Evolutionary conservation across 352 stramenopile genomes (phyloP).

Genomic region (Globisporangium heterothallicum): DNA sequence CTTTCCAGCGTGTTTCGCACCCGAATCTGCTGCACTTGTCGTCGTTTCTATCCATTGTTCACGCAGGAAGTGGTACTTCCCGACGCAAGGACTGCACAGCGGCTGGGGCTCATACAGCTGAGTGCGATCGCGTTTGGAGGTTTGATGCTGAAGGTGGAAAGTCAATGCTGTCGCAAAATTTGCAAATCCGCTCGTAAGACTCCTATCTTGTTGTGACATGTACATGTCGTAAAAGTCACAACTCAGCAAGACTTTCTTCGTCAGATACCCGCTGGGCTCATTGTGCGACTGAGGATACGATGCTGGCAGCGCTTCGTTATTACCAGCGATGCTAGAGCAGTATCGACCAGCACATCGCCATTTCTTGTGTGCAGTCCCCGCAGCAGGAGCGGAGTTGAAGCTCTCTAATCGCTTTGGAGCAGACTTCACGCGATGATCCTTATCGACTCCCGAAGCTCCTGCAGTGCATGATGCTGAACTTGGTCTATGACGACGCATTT

Average conservation of each 20-base stretch:
- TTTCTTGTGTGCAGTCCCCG: constrained; percentile 26
- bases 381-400: neutral
- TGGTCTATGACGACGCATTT: constrained; percentile 16
- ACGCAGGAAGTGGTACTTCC: constrained; percentile 36
- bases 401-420: constrained; percentile 33
- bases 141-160: constrained; percentile 54
- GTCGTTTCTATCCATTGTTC: constrained; percentile 29
- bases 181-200: constrained; percentile 32
- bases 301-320: constrained; percentile 9
- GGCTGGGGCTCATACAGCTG: constrained; percentile 56
- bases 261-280: constrained; percentile 41
- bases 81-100: constrained; percentile 39
- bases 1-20: neutral
- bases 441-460: neutral
- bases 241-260: constrained; percentile 61
- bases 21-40: neutral
- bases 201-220: constrained; percentile 31
- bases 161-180: constrained; percentile 31
- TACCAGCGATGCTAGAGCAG: constrained; percentile 10
- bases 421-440: constrained; percentile 29
- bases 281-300: neutral
- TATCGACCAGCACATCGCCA: constrained; percentile 46
- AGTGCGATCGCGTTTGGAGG: constrained; percentile 41
- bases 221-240: constrained; percentile 63
- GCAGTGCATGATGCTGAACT: neutral